Conservation (phyloP, 805 yeast species). For the Lipomyces kockii region DNA sequence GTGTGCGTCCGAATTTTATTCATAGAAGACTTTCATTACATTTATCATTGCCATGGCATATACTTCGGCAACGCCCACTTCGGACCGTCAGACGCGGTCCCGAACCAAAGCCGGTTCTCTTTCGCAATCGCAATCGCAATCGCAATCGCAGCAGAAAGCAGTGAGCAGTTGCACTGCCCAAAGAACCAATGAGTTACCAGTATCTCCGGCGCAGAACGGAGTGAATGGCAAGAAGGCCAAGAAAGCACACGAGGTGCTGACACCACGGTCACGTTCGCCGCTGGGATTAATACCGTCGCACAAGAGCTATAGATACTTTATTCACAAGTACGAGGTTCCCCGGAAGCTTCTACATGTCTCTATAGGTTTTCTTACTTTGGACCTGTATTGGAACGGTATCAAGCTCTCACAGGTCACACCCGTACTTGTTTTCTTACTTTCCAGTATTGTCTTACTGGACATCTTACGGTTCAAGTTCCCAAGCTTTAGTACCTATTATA, state of each 20-base stretch:
- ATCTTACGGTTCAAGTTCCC: conserved; percentile 64
- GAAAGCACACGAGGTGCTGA: conserved; percentile 13
- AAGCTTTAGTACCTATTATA: conserved; percentile 67
- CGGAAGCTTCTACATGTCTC: conserved; percentile 87
- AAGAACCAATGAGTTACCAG: neutral
- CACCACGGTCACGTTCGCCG: conserved; percentile 41
- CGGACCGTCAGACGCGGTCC: conserved; percentile 4
- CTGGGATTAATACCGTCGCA: conserved; percentile 39
- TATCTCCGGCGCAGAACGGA: neutral
- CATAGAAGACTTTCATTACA: neutral
- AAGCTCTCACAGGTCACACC: conserved; percentile 61
- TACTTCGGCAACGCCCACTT: neutral
- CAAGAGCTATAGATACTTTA: conserved; percentile 45
- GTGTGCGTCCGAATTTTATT: neutral
- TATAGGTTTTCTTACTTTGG: conserved; percentile 81
- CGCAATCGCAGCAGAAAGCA: neutral
- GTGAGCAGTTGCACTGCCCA: neutral
- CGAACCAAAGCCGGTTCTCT: neutral
- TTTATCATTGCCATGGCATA: neutral
- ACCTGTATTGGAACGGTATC: conserved; percentile 67
- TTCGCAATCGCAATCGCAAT: neutral
- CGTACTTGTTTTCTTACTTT: conserved; percentile 62
- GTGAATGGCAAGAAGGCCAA: neutral
- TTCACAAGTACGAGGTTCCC: conserved; percentile 84
- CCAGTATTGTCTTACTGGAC: conserved; percentile 65